phyloP scores from a whole-genome alignment of 371 early-diverging fungal species.

The Mortierella sp. region DNA sequence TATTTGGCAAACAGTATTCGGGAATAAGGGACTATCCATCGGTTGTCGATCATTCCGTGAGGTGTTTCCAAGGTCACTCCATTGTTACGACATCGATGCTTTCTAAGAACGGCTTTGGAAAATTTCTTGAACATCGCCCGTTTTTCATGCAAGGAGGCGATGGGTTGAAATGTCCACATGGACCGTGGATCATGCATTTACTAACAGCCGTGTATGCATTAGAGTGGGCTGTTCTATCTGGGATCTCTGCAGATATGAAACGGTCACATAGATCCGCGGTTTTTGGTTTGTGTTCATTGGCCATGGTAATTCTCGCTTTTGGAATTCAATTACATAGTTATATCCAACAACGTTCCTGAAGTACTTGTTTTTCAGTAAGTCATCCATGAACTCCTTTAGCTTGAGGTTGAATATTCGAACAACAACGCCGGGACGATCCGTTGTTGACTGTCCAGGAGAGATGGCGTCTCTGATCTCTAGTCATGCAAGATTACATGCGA shows the following conservation, averaged over 20 bases:
- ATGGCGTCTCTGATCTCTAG: background rate
- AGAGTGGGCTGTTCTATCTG: slow-evolving; percentile 24
- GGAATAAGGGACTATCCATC: slow-evolving; percentile 55
- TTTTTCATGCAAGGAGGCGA: slow-evolving; percentile 43
- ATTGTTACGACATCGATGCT: background rate
- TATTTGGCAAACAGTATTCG: slow-evolving; percentile 50
- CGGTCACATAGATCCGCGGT: slow-evolving; percentile 35
- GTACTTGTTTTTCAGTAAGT: background rate
- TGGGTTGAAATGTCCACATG: slow-evolving; percentile 33
- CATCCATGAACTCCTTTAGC: background rate
- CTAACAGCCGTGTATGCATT: slow-evolving; percentile 38
- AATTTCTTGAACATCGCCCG: slow-evolving; percentile 28
- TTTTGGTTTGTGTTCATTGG: slow-evolving; percentile 11
- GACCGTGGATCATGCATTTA: slow-evolving; percentile 54
- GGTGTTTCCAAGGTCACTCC: background rate
- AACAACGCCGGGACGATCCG: background rate
- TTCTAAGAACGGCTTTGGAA: slow-evolving; percentile 26
- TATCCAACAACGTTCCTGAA: slow-evolving; percentile 34
- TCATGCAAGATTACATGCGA: background rate
- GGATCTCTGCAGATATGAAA: slow-evolving; percentile 49
- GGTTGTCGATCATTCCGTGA: slow-evolving; percentile 33
- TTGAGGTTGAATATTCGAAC: background rate
- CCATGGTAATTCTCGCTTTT: slow-evolving; percentile 47
- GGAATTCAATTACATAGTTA: slow-evolving; percentile 32
- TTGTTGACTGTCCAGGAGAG: background rate